phyloP scores from a whole-genome alignment of 768 basidiomycete genomes.

The Lactarius vividus region DNA sequence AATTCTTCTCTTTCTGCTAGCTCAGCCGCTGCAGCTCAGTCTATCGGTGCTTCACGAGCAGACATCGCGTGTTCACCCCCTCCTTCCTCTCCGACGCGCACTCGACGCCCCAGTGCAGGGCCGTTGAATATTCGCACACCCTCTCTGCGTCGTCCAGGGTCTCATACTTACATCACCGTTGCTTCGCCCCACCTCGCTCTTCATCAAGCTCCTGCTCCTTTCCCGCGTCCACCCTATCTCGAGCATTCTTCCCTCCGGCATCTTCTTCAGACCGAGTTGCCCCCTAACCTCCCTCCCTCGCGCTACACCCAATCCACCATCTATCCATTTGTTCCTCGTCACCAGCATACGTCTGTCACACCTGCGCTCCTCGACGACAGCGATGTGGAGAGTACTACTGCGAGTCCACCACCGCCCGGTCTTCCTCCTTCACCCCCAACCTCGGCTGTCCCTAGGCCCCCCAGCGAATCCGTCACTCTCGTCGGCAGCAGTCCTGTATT shows the following conservation, averaged over 20 bases:
- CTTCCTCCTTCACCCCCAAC: conserved; percentile 22
- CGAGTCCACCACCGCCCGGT: conserved; percentile 26
- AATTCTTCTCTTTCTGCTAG: conserved; percentile 34
- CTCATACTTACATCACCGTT: conserved; percentile 33
- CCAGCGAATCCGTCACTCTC: conserved; percentile 18
- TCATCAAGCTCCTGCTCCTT: conserved; percentile 40
- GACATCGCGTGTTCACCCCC: conserved; percentile 47
- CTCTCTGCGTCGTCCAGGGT: conserved; percentile 19
- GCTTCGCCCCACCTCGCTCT: conserved; percentile 33
- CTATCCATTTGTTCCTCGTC: conserved; percentile 29
- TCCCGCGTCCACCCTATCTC: conserved; percentile 70
- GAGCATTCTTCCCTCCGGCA: conserved; percentile 74
- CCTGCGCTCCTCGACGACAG: conserved; percentile 26
- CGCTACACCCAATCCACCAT: conserved; percentile 23
- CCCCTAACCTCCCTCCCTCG: conserved; percentile 40
- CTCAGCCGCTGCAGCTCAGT: conserved; percentile 26
- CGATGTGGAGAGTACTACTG: conserved; percentile 30
- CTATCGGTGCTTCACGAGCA: conserved; percentile 29
- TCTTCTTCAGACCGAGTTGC: conserved; percentile 54
- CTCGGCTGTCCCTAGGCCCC: conserved; percentile 22
- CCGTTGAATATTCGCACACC: conserved; percentile 23
- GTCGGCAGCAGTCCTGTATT: conserved; percentile 38
- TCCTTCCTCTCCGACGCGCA: conserved; percentile 44
- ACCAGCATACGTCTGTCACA: conserved; percentile 43
- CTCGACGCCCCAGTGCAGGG: conserved; percentile 46